Evolutionary conservation across 2,329 filamentous ascomycete species (phyloP).

Genomic region (Fusarium floridanum): DNA sequence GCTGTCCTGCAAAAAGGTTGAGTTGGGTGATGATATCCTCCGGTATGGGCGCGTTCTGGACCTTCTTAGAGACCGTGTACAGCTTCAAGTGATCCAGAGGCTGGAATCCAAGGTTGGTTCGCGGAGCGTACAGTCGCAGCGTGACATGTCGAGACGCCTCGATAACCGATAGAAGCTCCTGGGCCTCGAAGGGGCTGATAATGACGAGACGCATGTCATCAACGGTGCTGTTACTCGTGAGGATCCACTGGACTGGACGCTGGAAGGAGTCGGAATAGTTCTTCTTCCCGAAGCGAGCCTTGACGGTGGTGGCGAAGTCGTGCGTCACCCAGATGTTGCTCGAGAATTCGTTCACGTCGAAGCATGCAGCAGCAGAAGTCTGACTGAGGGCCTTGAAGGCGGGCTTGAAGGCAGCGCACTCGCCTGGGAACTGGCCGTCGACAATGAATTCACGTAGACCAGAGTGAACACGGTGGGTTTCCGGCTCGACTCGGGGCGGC

Average conservation of each 20-base stretch:
- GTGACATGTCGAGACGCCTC: constrained; percentile 48
- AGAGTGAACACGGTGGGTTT: constrained; percentile 56
- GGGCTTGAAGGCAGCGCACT: constrained; percentile 1
- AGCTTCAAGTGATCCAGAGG: constrained; percentile 36
- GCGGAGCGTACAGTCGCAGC: constrained; percentile 66
- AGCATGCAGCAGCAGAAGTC: constrained; percentile 35
- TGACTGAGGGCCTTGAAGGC: constrained; percentile 30
- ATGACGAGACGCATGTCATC: not conserved
- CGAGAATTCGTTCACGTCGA: constrained; percentile 29
- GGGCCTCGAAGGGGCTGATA: constrained; percentile 72
- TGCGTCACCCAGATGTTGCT: constrained; percentile 25
- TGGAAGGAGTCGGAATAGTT: constrained; percentile 39
- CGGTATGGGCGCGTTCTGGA: not conserved
- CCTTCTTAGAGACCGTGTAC: constrained; percentile 26
- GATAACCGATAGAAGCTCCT: constrained; percentile 61
- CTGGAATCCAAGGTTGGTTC: constrained; percentile 49
- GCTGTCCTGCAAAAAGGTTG: constrained; percentile 76
- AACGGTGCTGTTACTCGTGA: not conserved
- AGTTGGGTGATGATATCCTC: constrained; percentile 60
- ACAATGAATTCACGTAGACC: constrained; percentile 50
- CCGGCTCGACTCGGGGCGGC: constrained; percentile 53
- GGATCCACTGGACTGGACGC: constrained; percentile 43
- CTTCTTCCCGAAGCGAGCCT: not conserved
- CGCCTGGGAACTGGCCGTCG: not conserved
- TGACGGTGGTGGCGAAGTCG: constrained; percentile 36